phyloP scores from a whole-genome alignment of 1,284 basidiomycete genomes.

The Tremellales sp. region DNA sequence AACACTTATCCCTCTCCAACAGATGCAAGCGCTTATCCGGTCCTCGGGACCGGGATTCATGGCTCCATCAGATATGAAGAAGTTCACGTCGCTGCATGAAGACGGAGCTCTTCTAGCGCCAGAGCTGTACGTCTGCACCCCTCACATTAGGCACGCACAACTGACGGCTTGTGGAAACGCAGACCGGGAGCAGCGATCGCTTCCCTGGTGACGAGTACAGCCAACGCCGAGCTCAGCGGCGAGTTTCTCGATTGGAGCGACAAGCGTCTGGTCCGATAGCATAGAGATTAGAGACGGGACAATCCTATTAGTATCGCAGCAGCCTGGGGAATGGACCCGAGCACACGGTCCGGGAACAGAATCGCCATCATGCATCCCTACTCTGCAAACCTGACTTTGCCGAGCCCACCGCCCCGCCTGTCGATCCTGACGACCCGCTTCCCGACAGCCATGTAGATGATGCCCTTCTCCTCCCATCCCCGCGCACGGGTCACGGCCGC shows the following conservation, averaged over 20 bases:
- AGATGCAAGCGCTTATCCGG: constrained; percentile 49
- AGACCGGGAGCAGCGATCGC: constrained; percentile 53
- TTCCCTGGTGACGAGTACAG: constrained; percentile 48
- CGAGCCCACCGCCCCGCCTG: constrained; percentile 27
- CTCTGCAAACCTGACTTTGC: constrained; percentile 30
- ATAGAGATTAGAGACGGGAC: no score
- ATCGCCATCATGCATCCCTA: no score
- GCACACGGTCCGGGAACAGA: no score
- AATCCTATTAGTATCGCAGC: no score
- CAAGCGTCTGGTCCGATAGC: constrained; percentile 37
- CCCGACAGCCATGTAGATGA: constrained; percentile 36
- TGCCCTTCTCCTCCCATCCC: constrained; percentile 23
- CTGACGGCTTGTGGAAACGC: background rate
- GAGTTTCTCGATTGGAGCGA: constrained; percentile 53
- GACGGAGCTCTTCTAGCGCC: constrained; percentile 51
- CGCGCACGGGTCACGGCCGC: constrained; percentile 25
- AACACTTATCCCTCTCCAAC: background rate
- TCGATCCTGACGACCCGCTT: constrained; percentile 36
- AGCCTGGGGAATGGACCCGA: no score
- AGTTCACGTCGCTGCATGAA: constrained; percentile 50
- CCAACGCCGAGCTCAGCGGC: constrained; percentile 43
- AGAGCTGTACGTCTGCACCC: constrained; percentile 32
- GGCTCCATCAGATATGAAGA: constrained; percentile 42
- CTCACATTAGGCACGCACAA: background rate
- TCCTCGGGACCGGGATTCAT: constrained; percentile 42